Base-by-base conservation (phyloP, 139 green algal species). In the Marvania coccoides region DNA sequence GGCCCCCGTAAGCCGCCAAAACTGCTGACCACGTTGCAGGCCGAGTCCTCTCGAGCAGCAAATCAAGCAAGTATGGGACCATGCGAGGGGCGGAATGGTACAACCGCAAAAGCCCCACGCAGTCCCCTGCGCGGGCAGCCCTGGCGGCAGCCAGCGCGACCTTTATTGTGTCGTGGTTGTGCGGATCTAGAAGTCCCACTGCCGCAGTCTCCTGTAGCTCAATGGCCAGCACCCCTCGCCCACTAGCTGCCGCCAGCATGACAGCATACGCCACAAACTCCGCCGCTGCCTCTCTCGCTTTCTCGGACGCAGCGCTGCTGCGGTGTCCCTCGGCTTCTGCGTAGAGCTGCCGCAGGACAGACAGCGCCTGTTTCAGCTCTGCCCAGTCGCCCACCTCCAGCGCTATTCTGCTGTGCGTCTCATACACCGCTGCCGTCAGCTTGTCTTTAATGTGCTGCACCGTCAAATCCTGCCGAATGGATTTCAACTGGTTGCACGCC, bases 401-500 rank as follows among this genome's bases (percentile, higher is more conserved):
- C n/a, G 86, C 86, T 14, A 94, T 42, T 14, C 86, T 73, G 1
- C 66, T 86, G 70, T 92, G 84, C 39, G 77, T 83, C 75, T 94
- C 85, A 42, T 92, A 92, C 24, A 83, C 64, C 64, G 40, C 34
- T 35, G 82, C 73, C 6, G 85, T 78, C 19, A 90, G 53, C 31
- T 8, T 8, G 42, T 75, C 81, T 0, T 67, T 58, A 0, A 93
- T 77, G 38, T 83, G 77, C 72, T 95, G 88, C 42, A 94, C 76
- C 0, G 84, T 92, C 3, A 90, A 61, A 63, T 93, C 86, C 74
- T 88, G 82, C 14, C 88, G 81, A 6, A 95, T 92, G 12, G 69
- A 75, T 72, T 95, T 95, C 24, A 95, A 82, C 81, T 95, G 88
- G 36, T 83, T 76, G 23, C 78, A 87, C 2, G 68, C 71, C n/a